Evolutionary conservation across 2,329 filamentous ascomycete species (phyloP), one percentile per base, ranked within the genome.

Genomic region (Sphaerostilbella broomeana): DNA sequence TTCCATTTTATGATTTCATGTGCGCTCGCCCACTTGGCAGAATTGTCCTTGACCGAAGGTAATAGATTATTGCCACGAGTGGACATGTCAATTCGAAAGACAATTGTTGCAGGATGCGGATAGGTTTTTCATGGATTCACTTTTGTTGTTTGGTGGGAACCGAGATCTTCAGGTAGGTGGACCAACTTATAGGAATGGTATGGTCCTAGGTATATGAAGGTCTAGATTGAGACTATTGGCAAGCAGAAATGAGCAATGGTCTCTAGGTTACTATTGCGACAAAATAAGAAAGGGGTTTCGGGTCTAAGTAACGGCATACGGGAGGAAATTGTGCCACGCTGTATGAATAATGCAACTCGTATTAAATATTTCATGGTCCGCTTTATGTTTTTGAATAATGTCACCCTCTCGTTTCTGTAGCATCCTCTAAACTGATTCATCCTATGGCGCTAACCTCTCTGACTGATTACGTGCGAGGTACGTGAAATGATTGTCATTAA

Each of bases 11-110:
- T n/a, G n/a, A n/a, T 35, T 20, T 40, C 9, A n/a, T 24, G 35
- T 28, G 19, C 36, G 20, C 29, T 25, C 32, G 40, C 34, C 38
- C 25, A 26, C 51, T 53, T 47, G 49, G 49, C 46, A 50, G 56
- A 52, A 60, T 46, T 51, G 47, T 58, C 56, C 53, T 63, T 63
- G 53, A 62, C 59, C 49, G 46, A 48, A 47, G 51, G 51, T 55
- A 47, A 48, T 61, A 63, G 60, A 63, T 61, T 42, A 48, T 42
- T 39, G 26, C 42, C 50, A 27, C 31, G 24, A 28, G n/a, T 27
- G 35, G 17, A 35, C 17, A 34, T 20, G 24, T 21, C 37, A 30
- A 21, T 13, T 38, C 40, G 25, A 31, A 43, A 38, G 32, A 25
- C 30, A 19, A 10, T 25, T 34, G 21, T 13, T 20, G 30, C 25